These are phyloP conservation scores for Kwoniella pini DNA, from an alignment of 768 basidiomycete genomes.

Conservation along the genomic window DNA sequence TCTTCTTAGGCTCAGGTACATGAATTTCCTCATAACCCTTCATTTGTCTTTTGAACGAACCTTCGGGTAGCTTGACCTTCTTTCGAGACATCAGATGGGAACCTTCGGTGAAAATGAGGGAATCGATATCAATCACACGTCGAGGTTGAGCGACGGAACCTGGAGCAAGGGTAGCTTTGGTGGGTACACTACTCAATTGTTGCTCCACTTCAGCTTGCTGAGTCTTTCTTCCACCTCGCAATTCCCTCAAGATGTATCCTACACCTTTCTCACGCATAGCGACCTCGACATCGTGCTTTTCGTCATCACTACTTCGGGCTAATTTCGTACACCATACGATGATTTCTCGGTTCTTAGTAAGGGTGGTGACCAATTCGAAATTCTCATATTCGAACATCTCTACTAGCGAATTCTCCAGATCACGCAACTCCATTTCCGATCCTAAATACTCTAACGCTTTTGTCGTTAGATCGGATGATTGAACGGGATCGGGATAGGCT, in stretches of 20 bases:
- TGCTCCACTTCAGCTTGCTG: conserved; percentile 66
- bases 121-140: conserved; percentile 80
- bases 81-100: conserved; percentile 98
- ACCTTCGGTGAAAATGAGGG: conserved; percentile 94
- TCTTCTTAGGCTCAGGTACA: conserved; percentile 86
- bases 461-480: conserved; percentile 85
- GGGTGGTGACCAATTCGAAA: conserved; percentile 83
- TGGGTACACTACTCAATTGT: conserved; percentile 64
- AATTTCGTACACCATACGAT: conserved; percentile 98
- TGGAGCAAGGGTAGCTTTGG: conserved; percentile 81
- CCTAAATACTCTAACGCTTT: conserved; percentile 79
- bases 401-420: conserved; percentile 94
- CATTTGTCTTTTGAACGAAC: conserved; percentile 92
- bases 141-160: conserved; percentile 83
- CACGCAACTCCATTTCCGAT: conserved; percentile 82
- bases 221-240: conserved; percentile 70
- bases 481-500: conserved; percentile 90
- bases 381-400: conserved; percentile 84
- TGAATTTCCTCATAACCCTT: conserved; percentile 99
- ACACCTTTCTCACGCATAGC: conserved; percentile 97
- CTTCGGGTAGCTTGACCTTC: conserved; percentile 95
- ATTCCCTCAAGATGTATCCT: conserved; percentile 89
- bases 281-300: conserved; percentile 89
- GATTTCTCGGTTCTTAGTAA: conserved; percentile 93
- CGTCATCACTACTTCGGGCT: conserved; percentile 82